Evolutionary conservation across 1,284 basidiomycete genomes (phyloP).

Genomic region (Wolfiporia cocos): DNA sequence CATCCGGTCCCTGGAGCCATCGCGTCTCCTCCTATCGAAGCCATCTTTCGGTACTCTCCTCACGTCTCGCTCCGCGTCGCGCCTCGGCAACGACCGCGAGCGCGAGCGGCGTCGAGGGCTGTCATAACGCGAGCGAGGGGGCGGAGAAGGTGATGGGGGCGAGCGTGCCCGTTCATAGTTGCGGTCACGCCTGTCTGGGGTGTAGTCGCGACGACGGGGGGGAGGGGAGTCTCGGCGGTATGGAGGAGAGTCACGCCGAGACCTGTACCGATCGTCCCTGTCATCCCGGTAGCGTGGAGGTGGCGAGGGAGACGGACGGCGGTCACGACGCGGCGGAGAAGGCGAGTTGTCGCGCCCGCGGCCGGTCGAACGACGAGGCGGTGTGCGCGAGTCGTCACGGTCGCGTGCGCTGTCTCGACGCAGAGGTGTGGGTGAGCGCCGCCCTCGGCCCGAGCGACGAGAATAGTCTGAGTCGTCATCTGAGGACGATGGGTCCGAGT

Average conservation of each 20-base stretch:
- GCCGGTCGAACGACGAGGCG: conserved; percentile 14
- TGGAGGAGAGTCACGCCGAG: conserved; percentile 28
- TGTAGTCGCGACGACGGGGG: conserved; percentile 21
- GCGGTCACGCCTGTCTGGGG: conserved; percentile 12
- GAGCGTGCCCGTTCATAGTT: conserved; percentile 16
- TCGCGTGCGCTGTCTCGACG: conserved; percentile 20
- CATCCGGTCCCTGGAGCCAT: conserved; percentile 14
- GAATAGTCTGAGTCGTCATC: conserved; percentile 22
- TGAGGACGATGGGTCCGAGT: conserved; percentile 25
- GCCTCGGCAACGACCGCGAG: conserved; percentile 18
- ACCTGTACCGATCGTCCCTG: conserved; percentile 16
- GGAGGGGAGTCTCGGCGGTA: too few relatives aligned
- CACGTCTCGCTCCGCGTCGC: conserved; percentile 14
- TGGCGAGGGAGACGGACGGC: conserved; percentile 1
- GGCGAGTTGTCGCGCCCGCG: conserved; percentile 6
- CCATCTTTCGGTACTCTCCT: conserved; percentile 9
- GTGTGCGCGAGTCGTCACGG: conserved; percentile 18
- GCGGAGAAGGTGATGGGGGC: conserved; percentile 24
- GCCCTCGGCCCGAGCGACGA: conserved; percentile 22
- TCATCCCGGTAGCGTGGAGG: conserved; percentile 4
- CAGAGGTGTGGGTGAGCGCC: conserved; percentile 25
- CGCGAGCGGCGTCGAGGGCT: conserved; percentile 16
- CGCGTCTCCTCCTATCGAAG: conserved; percentile 11
- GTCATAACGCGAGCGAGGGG: conserved; percentile 21
- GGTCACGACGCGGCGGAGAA: background rate